Conservation (phyloP, 1,284 basidiomycete genomes). For the Naganishia sp. region DNA sequence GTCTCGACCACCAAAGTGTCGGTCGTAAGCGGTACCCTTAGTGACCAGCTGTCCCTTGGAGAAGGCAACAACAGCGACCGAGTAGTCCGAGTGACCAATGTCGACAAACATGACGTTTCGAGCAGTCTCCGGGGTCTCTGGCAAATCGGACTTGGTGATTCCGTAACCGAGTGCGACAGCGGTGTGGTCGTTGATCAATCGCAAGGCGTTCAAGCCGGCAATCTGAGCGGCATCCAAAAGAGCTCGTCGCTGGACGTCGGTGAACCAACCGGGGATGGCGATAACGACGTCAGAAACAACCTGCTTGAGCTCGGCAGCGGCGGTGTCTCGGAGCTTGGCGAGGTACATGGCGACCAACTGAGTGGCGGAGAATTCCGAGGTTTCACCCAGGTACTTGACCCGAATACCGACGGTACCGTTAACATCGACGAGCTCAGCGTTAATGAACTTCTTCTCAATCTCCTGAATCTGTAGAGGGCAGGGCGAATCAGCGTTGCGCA, state of each 20-base stretch:
- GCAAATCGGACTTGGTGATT: slow-evolving; percentile 93
- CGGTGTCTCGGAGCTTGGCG: slow-evolving; percentile 81
- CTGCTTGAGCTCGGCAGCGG: slow-evolving; percentile 77
- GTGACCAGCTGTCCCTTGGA: slow-evolving; percentile 85
- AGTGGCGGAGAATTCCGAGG: slow-evolving; percentile 72
- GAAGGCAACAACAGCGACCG: slow-evolving; percentile 82
- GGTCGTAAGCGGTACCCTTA: slow-evolving; percentile 82
- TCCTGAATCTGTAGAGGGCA: slow-evolving; percentile 45
- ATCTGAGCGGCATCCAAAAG: slow-evolving; percentile 83
- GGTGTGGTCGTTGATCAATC: slow-evolving; percentile 92
- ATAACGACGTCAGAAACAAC: slow-evolving; percentile 86
- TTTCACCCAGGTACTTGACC: slow-evolving; percentile 84
- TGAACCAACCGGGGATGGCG: slow-evolving; percentile 91
- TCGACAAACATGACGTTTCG: slow-evolving; percentile 88
- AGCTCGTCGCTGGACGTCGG: slow-evolving; percentile 84
- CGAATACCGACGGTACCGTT: slow-evolving; percentile 77
- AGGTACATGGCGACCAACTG: slow-evolving; percentile 85
- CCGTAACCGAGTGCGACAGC: slow-evolving; percentile 91
- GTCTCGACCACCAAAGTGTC: slow-evolving; percentile 87
- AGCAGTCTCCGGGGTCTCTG: slow-evolving; percentile 71
- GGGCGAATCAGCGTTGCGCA: not conserved
- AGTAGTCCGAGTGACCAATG: slow-evolving; percentile 84
- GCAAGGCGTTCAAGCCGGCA: slow-evolving; percentile 81
- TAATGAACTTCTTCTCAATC: slow-evolving; percentile 83
- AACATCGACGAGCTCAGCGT: slow-evolving; percentile 78